These are phyloP conservation scores for Salix suchowensis DNA, from an alignment of 345 rosid genomes.

Conservation along the genomic window DNA sequence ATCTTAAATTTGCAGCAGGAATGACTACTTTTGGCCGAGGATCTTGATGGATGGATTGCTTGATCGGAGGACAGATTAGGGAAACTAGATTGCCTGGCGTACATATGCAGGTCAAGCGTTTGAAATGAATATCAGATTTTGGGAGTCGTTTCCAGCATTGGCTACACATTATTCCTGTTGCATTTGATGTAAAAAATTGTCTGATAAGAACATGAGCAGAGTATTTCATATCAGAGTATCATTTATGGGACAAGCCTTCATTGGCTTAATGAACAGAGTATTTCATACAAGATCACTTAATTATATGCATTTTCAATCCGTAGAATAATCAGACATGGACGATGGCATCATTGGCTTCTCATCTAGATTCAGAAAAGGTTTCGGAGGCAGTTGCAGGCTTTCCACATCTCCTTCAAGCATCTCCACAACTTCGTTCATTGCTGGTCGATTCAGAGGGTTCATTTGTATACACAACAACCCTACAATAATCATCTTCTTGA, in stretches of 20 bases:
- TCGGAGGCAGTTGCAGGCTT: neutral
- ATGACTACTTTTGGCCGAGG: too few species aligned
- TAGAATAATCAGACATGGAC: neutral
- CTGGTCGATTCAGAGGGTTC: neutral
- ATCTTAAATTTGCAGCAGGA: too few species aligned
- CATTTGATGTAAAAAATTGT: too few species aligned
- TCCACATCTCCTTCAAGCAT: neutral
- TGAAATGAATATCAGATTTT: too few species aligned
- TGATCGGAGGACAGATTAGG: too few species aligned
- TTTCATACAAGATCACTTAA: neutral
- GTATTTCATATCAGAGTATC: too few species aligned
- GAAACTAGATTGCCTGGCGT: too few species aligned
- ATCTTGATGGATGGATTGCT: too few species aligned
- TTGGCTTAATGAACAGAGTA: neutral
- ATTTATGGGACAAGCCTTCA: too few species aligned
- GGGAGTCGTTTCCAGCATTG: too few species aligned
- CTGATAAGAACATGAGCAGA: too few species aligned
- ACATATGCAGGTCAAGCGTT: neutral
- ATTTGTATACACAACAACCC: slow-evolving; percentile 9
- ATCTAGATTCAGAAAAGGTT: neutral
- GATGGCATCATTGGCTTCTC: neutral
- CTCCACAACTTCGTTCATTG: neutral
- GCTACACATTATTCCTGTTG: too few species aligned
- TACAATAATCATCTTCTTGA: neutral
- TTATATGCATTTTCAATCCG: neutral